Evolutionary conservation across 805 yeast genomes (phyloP).

Genomic region (Hanseniaspora valbyensis): DNA sequence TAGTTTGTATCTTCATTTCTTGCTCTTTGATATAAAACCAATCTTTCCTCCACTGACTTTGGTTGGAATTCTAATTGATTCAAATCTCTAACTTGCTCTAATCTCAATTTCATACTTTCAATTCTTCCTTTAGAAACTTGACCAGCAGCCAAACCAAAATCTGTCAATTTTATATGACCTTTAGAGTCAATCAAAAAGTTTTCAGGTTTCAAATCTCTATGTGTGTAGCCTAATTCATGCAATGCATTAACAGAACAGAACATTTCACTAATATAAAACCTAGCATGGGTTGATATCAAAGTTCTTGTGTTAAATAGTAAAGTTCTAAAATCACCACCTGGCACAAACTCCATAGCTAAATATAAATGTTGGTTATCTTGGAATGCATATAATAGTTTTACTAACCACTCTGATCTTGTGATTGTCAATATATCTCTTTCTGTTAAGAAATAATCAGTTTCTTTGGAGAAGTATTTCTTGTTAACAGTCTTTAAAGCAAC

Average conservation of each 20-base stretch:
- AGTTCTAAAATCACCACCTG: slow-evolving; percentile 98
- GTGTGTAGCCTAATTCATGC: slow-evolving; percentile 91
- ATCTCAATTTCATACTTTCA: slow-evolving; percentile 72
- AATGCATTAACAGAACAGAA: slow-evolving; percentile 86
- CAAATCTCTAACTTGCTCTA: slow-evolving; percentile 63
- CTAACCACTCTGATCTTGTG: slow-evolving; percentile 91
- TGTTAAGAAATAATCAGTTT: slow-evolving; percentile 87
- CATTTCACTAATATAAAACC: slow-evolving; percentile 94
- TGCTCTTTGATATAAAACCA: slow-evolving; percentile 66
- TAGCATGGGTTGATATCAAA: slow-evolving; percentile 85
- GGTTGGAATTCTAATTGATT: slow-evolving; percentile 53
- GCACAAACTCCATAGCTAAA: slow-evolving; percentile 98
- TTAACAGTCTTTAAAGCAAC: slow-evolving; percentile 90
- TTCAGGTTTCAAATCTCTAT: slow-evolving; percentile 93
- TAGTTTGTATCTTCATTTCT: slow-evolving; percentile 67
- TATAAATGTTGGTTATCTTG: slow-evolving; percentile 85
- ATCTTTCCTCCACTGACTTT: slow-evolving; percentile 76
- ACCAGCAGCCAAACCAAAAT: slow-evolving; percentile 96
- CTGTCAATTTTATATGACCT: slow-evolving; percentile 89
- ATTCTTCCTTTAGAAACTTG: slow-evolving; percentile 85
- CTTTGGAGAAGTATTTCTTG: slow-evolving; percentile 82
- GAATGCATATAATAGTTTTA: slow-evolving; percentile 83
- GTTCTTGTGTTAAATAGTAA: slow-evolving; percentile 86
- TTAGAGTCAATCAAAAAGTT: slow-evolving; percentile 79
- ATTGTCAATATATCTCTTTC: slow-evolving; percentile 96